These are phyloP conservation scores for Podosphaera xanthii DNA, from an alignment of 2,329 filamentous ascomycete genomes.

Conservation along the genomic window DNA sequence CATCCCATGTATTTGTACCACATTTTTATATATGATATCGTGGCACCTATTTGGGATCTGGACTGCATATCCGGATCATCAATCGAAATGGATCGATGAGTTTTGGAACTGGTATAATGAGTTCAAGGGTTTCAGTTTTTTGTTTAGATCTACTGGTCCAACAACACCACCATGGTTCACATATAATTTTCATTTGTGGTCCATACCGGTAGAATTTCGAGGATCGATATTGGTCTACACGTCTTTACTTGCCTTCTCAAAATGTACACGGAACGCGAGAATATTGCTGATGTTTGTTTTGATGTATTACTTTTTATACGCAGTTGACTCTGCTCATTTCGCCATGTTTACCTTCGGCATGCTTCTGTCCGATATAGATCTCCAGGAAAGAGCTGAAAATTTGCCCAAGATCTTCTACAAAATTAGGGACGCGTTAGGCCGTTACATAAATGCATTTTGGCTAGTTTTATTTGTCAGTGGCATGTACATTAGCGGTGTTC, in stretches of 20 bases:
- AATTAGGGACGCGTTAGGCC: slow-evolving; percentile 16
- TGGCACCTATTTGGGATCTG: slow-evolving; percentile 14
- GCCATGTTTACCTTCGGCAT: slow-evolving; percentile 37
- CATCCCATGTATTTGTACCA: slow-evolving; percentile 22
- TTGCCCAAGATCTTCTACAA: slow-evolving; percentile 26
- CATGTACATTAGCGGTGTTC: slow-evolving; percentile 37
- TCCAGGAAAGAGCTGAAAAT: slow-evolving; percentile 25
- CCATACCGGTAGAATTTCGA: slow-evolving; percentile 36
- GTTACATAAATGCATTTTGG: slow-evolving; percentile 27
- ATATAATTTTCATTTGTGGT: slow-evolving; percentile 34
- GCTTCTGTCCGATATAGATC: slow-evolving; percentile 37
- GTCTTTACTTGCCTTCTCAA: slow-evolving; percentile 27
- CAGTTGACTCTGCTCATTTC: slow-evolving; percentile 40
- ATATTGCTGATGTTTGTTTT: slow-evolving; percentile 29
- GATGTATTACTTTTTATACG: slow-evolving; percentile 42
- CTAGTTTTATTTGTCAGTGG: slow-evolving; percentile 28
- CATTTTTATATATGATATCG: slow-evolving; percentile 16
- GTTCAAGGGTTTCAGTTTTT: slow-evolving; percentile 45
- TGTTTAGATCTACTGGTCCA: slow-evolving; percentile 31
- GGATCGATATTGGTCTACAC: slow-evolving; percentile 43
- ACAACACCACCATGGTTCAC: slow-evolving; percentile 26
- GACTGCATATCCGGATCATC: slow-evolving; percentile 6
- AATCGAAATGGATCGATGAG: slow-evolving; percentile 9
- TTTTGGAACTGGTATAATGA: slow-evolving; percentile 20
- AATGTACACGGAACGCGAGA: slow-evolving; percentile 29